These are phyloP conservation scores for Paracorniculantispora psalliotae DNA, from an alignment of 2,329 filamentous ascomycete species.

Conservation along the genomic window DNA sequence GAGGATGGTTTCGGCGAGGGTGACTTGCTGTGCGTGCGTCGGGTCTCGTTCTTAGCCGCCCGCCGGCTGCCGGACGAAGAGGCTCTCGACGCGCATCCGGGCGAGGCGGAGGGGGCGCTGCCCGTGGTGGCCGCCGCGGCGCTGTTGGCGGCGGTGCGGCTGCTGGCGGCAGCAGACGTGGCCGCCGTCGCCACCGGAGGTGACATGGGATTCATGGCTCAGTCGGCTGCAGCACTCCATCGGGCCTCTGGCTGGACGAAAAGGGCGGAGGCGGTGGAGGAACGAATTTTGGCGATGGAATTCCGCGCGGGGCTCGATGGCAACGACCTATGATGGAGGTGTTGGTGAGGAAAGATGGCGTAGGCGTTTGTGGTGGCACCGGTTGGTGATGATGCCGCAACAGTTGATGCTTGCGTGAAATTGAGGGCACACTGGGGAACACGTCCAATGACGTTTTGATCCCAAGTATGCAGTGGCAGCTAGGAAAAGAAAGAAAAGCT, in stretches of 20 bases:
- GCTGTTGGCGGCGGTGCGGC: background rate
- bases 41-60: background rate
- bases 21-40: background rate
- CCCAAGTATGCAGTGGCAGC: background rate
- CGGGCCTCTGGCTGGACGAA: slow-evolving; percentile 4
- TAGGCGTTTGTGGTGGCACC: too few species aligned
- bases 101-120: background rate
- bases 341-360: background rate
- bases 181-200: slow-evolving; percentile 1
- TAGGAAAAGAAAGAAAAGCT: background rate
- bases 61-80: slow-evolving; percentile 6
- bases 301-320: background rate
- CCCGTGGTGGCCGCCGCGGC: background rate
- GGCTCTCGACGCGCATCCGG: background rate
- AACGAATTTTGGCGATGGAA: background rate
- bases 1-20: slow-evolving; percentile 5
- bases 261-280: background rate
- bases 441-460: background rate
- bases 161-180: background rate
- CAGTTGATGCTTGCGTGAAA: background rate
- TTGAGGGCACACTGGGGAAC: background rate
- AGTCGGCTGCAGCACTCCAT: slow-evolving; percentile 6
- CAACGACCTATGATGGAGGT: background rate
- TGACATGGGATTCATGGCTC: slow-evolving; percentile 5
- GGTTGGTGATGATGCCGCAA: too few species aligned